These are phyloP conservation scores for Notholithocarpus densiflorus DNA, from an alignment of 306 rosid species.

Conservation along the genomic window DNA sequence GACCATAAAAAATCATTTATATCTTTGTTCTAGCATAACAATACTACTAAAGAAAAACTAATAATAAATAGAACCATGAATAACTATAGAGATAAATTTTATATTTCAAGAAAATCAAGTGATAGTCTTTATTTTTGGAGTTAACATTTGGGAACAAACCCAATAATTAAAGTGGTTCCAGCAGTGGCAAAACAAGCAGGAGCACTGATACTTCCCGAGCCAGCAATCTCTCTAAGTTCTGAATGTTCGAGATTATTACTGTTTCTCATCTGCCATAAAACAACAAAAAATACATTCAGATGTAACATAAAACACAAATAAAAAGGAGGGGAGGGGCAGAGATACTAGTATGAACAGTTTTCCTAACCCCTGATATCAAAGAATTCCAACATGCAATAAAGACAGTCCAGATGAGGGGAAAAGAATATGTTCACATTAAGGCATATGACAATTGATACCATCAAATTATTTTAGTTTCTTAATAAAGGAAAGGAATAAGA, in stretches of 20 bases:
- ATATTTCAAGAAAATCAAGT: background rate
- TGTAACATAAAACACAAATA: background rate
- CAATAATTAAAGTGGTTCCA: conserved; percentile 76
- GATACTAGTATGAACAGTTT: background rate
- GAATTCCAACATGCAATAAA: background rate
- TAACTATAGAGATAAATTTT: background rate
- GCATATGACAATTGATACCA: background rate
- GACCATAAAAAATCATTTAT: background rate
- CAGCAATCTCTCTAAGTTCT: conserved; percentile 59
- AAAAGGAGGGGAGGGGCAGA: background rate
- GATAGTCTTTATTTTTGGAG: background rate
- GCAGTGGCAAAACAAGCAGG: conserved; percentile 86
- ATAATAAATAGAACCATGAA: background rate
- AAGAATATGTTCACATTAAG: background rate
- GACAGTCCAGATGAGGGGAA: background rate
- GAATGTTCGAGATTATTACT: conserved; percentile 47
- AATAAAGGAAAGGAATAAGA: background rate
- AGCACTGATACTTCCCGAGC: conserved; percentile 41
- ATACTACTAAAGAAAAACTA: background rate
- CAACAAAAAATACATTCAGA: conserved; percentile 3
- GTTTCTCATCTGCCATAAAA: conserved; percentile 54
- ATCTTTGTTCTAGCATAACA: background rate
- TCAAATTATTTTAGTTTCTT: background rate
- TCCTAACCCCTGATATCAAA: background rate
- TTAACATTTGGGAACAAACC: conserved; percentile 47